A percentile compares a stretch with the other conserved stretches of the same genome.
Evolutionary conservation across 371 early-diverging fungal species (phyloP).

Genomic region (Caulochytrium protostelioides): DNA sequence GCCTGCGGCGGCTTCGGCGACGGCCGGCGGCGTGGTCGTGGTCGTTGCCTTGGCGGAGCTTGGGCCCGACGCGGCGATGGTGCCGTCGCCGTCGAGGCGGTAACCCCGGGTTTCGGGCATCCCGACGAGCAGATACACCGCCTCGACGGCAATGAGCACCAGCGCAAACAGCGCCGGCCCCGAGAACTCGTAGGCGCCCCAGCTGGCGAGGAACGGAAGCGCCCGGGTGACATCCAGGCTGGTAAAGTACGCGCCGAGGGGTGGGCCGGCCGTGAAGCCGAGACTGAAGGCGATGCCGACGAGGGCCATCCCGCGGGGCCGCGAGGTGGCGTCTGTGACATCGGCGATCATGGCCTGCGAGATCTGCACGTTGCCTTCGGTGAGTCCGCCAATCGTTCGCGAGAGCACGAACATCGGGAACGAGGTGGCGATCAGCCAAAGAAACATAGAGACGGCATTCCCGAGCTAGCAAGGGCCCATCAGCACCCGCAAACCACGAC

Average conservation of each 20-base stretch:
- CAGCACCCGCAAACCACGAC: background rate
- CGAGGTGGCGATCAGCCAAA: conserved; percentile 69
- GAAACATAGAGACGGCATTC: conserved; percentile 54
- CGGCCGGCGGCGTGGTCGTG: conserved; percentile 1
- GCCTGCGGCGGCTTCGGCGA: conserved; percentile 1
- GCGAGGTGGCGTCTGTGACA: conserved; percentile 48
- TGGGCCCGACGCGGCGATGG: background rate
- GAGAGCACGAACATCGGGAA: conserved; percentile 65
- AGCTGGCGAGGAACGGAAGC: conserved; percentile 27
- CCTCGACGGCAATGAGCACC: conserved; percentile 53
- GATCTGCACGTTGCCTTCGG: conserved; percentile 91
- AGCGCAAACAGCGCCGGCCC: conserved; percentile 68
- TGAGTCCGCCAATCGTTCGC: conserved; percentile 76
- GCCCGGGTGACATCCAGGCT: conserved; percentile 35
- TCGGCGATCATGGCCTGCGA: conserved; percentile 88
- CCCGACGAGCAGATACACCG: conserved; percentile 38
- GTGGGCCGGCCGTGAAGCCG: conserved; percentile 89
- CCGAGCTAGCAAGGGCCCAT: conserved; percentile 34
- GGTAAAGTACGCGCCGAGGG: conserved; percentile 67
- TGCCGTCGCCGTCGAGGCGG: background rate
- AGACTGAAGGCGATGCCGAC: conserved; percentile 90
- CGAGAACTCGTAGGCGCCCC: conserved; percentile 50
- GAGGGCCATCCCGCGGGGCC: conserved; percentile 65
- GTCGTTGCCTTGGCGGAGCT: background rate
- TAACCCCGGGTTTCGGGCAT: conserved; percentile 62